Conservation (phyloP, 2,329 filamentous ascomycete species). For the Sarocladium strictum region DNA sequence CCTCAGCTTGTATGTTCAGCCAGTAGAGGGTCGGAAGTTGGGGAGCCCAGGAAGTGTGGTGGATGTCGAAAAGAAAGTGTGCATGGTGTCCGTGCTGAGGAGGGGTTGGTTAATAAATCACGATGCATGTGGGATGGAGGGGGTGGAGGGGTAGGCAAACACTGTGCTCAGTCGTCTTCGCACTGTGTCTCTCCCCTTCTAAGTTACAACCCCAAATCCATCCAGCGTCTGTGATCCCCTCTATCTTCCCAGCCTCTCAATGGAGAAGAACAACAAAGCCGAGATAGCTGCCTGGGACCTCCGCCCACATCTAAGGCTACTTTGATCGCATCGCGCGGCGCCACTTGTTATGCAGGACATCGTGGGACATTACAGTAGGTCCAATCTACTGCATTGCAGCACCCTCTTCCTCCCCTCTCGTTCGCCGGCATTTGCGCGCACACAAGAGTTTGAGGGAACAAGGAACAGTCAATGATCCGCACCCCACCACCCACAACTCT, state of each 20-base stretch:
- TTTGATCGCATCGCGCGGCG: background rate
- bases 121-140: background rate
- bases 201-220: background rate
- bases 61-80: background rate
- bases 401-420: conserved; percentile 1
- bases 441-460: too few species aligned
- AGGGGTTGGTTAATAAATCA: background rate
- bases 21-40: background rate
- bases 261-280: background rate
- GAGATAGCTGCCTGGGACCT: background rate
- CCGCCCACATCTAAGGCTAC: background rate
- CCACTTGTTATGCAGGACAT: conserved; percentile 5
- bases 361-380: background rate
- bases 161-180: background rate
- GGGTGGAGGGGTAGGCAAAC: background rate
- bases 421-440: conserved; percentile 5
- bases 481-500: background rate
- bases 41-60: background rate
- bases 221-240: background rate
- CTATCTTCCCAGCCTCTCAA: background rate
- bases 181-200: background rate
- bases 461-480: too few species aligned
- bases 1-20: background rate
- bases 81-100: too few species aligned
- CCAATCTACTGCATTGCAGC: background rate